Base-by-base conservation (phyloP, 2,329 filamentous ascomycete genomes). In the Fusarium floridanum region DNA sequence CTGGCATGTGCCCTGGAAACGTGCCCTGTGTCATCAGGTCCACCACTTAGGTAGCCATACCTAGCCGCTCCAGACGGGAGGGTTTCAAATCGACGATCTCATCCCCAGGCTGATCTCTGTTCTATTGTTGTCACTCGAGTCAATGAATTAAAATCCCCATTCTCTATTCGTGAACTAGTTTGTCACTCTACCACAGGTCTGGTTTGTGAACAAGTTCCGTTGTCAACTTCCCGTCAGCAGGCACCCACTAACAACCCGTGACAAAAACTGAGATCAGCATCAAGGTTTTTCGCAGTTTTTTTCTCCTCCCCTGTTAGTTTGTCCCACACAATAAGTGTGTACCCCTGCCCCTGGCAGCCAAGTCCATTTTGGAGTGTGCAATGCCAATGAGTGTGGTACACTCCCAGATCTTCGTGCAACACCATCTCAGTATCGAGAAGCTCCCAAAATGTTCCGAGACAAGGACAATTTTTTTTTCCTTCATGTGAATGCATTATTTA, bases 321-420 rank as follows among this genome's bases (percentile, higher is more conserved):
- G 65, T 72, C 68, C 41, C 68, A 60, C 57, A 61, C 61, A 48
- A 66, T 62, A 36, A 72, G 32, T 62, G 68, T 72, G 57, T 39
- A 62, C 29, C 68, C 61, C 29, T 36, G 27, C 39, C 68, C 64
- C 60, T 64, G 55, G 17, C 59, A 37, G 41, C 11, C 27, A 62
- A 36, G n/a, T 71, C 11, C 57, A 24, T 67, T 67, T 29, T 16
- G 62, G 68, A 70, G n/a, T 32, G 60, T 41, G 43, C 39, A 32
- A 29, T 70, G 53, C 53, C 62, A 63, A 55, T 55, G 22, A 64
- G 45, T 45, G 45, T 45, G 20, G 4, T 17, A n/a, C 14, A 14
- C 32, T 67, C 20, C 55, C 48, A 61, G 24, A 29, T 57, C 57
- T 32, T 24, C 17, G 48, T 72, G 12, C 9, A 29, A 55, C 63